These are phyloP conservation scores for Ogataea pilisensis DNA, from an alignment of 805 yeast genomes.

Conservation along the genomic window DNA sequence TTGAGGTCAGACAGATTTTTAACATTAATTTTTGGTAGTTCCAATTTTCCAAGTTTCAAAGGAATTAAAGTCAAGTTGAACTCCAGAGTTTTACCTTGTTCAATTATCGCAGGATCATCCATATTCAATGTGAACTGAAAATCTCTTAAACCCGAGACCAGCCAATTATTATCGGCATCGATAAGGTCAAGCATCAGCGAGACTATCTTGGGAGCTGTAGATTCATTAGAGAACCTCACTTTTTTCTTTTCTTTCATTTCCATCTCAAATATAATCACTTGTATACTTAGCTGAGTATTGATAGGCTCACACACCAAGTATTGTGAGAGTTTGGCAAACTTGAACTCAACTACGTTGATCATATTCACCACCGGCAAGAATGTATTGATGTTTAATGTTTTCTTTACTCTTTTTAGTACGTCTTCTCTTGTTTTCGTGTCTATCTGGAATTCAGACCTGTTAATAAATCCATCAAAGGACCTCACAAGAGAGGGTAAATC, in stretches of 20 bases:
- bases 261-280: slow-evolving; percentile 18
- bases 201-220: slow-evolving; percentile 13
- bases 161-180: slow-evolving; percentile 60
- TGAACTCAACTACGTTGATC: slow-evolving; percentile 53
- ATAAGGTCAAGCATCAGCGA: slow-evolving; percentile 23
- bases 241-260: slow-evolving; percentile 23
- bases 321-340: slow-evolving; percentile 36
- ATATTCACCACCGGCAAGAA: slow-evolving; percentile 58
- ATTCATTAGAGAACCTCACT: slow-evolving; percentile 26
- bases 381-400: slow-evolving; percentile 44
- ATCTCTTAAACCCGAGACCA: slow-evolving; percentile 65
- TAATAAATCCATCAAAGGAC: slow-evolving; percentile 12
- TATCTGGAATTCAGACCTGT: slow-evolving; percentile 3
- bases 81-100: slow-evolving; percentile 12
- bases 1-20: slow-evolving; percentile 28
- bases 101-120: slow-evolving; percentile 5
- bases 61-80: slow-evolving; percentile 60
- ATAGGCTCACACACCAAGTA: slow-evolving; percentile 65
- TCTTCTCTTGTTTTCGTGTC: slow-evolving; percentile 3
- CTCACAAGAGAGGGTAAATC: slow-evolving; percentile 12
- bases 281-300: slow-evolving; percentile 37
- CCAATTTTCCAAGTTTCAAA: slow-evolving; percentile 66
- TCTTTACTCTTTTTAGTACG: slow-evolving; percentile 5
- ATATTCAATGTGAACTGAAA: slow-evolving; percentile 37
- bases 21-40: slow-evolving; percentile 59